Percentiles rank a stretch among this genome's conserved stretches.
Conservation (phyloP, 2,329 filamentous ascomycete species). For the Talaromyces atroroseus region DNA sequence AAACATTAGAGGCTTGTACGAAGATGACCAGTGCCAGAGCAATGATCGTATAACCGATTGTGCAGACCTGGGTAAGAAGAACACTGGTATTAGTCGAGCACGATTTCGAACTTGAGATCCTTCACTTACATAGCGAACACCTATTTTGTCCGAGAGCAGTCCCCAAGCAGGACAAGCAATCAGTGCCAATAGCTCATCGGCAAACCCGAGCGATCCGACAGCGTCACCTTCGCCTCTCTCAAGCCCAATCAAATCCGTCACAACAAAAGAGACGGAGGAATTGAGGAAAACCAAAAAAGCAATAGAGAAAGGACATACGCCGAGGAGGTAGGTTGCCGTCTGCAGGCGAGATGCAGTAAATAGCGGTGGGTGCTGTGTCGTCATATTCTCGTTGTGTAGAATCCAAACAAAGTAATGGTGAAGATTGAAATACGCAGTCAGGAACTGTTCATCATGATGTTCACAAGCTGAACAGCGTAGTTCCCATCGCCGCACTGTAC, state of each 20-base stretch:
- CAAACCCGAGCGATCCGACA: conserved; percentile 51
- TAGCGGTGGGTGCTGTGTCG: conserved; percentile 24
- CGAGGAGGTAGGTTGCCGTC: conserved; percentile 55
- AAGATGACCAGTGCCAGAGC: conserved; percentile 71
- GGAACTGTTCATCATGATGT: background rate
- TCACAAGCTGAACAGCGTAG: background rate
- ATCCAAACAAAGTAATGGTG: background rate
- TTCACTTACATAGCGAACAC: conserved; percentile 41
- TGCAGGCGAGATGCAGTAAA: conserved; percentile 56
- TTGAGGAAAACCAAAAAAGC: conserved; percentile 63
- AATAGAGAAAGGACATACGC: conserved; percentile 60
- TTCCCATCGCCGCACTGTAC: background rate
- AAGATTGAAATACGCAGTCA: background rate
- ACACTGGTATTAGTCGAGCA: background rate
- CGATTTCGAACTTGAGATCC: background rate
- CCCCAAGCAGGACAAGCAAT: conserved; percentile 47
- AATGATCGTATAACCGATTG: conserved; percentile 76
- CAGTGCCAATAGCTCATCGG: conserved; percentile 45
- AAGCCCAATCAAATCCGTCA: conserved; percentile 57
- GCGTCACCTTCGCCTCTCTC: conserved; percentile 54
- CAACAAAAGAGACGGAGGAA: conserved; percentile 58
- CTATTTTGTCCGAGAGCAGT: conserved; percentile 45
- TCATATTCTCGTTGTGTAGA: conserved; percentile 20
- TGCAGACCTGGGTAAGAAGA: conserved; percentile 40
- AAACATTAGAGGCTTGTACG: conserved; percentile 80